Base-by-base conservation (phyloP, 805 yeast genomes). In the Candida suzukii region DNA sequence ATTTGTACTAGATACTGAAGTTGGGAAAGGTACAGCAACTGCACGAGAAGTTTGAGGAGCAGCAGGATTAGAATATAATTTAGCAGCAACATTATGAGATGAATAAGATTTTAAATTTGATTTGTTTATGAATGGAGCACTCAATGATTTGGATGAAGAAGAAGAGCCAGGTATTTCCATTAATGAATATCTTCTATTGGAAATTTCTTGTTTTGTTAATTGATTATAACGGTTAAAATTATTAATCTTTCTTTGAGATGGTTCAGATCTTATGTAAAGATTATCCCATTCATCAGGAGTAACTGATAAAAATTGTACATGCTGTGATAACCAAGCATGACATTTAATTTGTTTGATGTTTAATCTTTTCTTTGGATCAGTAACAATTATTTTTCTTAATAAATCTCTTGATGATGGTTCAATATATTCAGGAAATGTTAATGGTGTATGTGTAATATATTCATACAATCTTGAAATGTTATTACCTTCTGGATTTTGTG, bases 351-450 rank as follows among this genome's bases (percentile, higher is more conserved):
- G 83, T 51, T 71, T 70, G 50, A 91, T 68, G 35, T 68, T 68
- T 29, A 86, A 74, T 61, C 99, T 77, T 53, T 72, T 79, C 46
- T 67, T 75, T 9, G 98, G 98, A 57, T 90, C 87, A 1, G 96
- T 72, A 12, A 88, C 91, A 40, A 85, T 73, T 29, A 91, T 83
- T 57, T 82, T 81, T 52, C 98, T 74, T 47, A 93, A 67, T 47
- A 93, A 68, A 64, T 93, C 97, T 61, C 99, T 76, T 5, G 98
- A 93, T 58, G 86, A 71, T 2, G 97, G 95, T 33, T 80, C 81
- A 42, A 93, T 78, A 57, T 87, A 90, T 59, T 90, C 97, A 0
- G 99, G 99, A 63, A 93, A 93, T 4, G 96, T 93, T 53, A 93
- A 70, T 4, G 96, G 87, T 1, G 97, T 88, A 39, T 80, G 73